Evolutionary conservation across 257 asterid genomes (phyloP).

Genomic region (Nicotiana noctiflora): DNA sequence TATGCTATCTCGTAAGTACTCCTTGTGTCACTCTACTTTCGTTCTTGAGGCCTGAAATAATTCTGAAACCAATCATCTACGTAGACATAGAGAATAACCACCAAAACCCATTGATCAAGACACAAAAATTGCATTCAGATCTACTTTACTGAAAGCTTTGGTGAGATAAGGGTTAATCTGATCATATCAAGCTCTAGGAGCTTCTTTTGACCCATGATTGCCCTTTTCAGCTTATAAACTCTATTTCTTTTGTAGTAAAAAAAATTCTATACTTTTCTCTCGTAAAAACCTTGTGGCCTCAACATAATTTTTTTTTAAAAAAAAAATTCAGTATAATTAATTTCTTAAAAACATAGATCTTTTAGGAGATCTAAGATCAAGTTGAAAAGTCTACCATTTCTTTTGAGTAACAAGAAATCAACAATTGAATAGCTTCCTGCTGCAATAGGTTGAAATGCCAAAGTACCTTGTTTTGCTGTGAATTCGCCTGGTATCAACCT

Average conservation of each 20-base stretch:
- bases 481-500: not conserved
- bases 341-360: not conserved
- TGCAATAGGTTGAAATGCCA: not conserved
- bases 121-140: not conserved
- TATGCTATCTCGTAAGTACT: not conserved
- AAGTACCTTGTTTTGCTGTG: not conserved
- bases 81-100: not conserved
- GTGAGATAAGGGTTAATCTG: not conserved
- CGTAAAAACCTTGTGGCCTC: not conserved
- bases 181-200: not conserved
- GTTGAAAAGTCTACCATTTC: not conserved
- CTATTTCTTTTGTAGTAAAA: not conserved
- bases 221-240: not conserved
- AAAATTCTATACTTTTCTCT: not conserved
- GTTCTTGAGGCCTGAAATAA: not conserved
- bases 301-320: not conserved
- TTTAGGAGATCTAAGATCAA: not conserved
- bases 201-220: not conserved
- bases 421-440: not conserved
- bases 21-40: not conserved
- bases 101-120: not conserved
- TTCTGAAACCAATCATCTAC: not conserved
- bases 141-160: not conserved
- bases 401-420: not conserved
- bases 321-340: not conserved